Conservation (phyloP, 257 asterid genomes). For the Plantago major region DNA sequence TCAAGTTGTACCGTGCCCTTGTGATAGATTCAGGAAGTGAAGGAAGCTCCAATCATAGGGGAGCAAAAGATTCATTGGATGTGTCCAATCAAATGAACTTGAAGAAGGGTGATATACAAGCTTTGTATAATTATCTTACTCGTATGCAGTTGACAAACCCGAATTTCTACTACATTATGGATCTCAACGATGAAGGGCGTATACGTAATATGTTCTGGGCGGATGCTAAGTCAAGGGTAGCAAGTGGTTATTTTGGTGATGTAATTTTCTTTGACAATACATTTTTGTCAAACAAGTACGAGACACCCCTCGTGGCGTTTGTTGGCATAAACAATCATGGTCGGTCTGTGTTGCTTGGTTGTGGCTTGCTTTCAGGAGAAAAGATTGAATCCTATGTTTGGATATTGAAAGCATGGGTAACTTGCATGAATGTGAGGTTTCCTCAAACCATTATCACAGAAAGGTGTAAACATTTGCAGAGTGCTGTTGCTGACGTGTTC, state of each 20-base stretch:
- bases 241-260: slow-evolving; percentile 52
- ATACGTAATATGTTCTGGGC: slow-evolving; percentile 65
- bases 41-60: slow-evolving; percentile 29
- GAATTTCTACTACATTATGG: slow-evolving; percentile 56
- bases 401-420: slow-evolving; percentile 62
- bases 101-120: slow-evolving; percentile 60
- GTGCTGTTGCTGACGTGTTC: slow-evolving; percentile 52
- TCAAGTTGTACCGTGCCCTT: slow-evolving; percentile 55
- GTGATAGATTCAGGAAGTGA: slow-evolving; percentile 44
- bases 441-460: slow-evolving; percentile 75
- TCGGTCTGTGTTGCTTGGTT: slow-evolving; percentile 69
- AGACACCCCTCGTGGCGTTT: slow-evolving; percentile 64
- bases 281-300: slow-evolving; percentile 63
- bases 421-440: slow-evolving; percentile 37
- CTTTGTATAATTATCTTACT: slow-evolving; percentile 59
- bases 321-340: slow-evolving; percentile 83
- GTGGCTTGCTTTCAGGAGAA: slow-evolving; percentile 75
- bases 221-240: slow-evolving; percentile 62
- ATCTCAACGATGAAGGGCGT: slow-evolving; percentile 58
- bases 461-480: slow-evolving; percentile 61
- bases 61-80: slow-evolving; percentile 26
- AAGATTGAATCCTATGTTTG: slow-evolving; percentile 50
- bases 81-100: slow-evolving; percentile 39
- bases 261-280: slow-evolving; percentile 63
- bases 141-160: slow-evolving; percentile 75